Percentiles rank a stretch among this genome's conserved stretches.
phyloP scores from a whole-genome alignment of 768 basidiomycete genomes.

The Guyanaporus albipodus region DNA sequence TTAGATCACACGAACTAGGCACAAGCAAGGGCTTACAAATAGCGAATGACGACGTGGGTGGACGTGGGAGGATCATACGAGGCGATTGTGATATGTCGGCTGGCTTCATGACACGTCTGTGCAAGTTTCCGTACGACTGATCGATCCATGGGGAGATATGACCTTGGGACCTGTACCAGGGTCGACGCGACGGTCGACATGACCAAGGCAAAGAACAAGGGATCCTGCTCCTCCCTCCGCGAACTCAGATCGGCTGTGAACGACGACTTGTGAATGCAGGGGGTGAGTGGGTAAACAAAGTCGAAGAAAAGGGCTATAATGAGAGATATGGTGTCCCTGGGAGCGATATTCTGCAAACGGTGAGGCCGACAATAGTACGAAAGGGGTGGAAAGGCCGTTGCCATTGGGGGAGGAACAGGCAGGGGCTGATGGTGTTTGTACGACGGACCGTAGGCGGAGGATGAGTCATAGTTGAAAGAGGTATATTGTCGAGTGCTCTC shows the following conservation, averaged over 20 bases:
- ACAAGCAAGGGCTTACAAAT: conserved; percentile 57
- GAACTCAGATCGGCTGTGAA: conserved; percentile 88
- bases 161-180: conserved; percentile 82
- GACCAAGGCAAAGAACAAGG: conserved; percentile 86
- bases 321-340: conserved; percentile 73
- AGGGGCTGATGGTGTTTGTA: conserved; percentile 59
- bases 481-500: conserved; percentile 44
- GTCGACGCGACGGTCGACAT: conserved; percentile 88
- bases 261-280: conserved; percentile 86
- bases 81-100: conserved; percentile 72
- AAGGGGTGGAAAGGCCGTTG: conserved; percentile 48
- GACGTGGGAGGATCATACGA: conserved; percentile 82
- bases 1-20: conserved; percentile 3
- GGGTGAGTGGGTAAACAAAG: conserved; percentile 88
- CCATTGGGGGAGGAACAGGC: conserved; percentile 40
- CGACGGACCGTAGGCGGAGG: conserved; percentile 67
- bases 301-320: conserved; percentile 91
- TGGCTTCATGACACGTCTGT: conserved; percentile 76
- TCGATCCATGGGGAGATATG: conserved; percentile 84
- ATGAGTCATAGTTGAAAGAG: conserved; percentile 56
- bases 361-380: conserved; percentile 72
- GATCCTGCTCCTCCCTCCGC: conserved; percentile 79
- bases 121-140: conserved; percentile 82
- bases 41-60: conserved; percentile 82
- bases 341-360: conserved; percentile 77